Base-by-base conservation (phyloP, 768 basidiomycete species). In the Lyophyllum atratum region DNA sequence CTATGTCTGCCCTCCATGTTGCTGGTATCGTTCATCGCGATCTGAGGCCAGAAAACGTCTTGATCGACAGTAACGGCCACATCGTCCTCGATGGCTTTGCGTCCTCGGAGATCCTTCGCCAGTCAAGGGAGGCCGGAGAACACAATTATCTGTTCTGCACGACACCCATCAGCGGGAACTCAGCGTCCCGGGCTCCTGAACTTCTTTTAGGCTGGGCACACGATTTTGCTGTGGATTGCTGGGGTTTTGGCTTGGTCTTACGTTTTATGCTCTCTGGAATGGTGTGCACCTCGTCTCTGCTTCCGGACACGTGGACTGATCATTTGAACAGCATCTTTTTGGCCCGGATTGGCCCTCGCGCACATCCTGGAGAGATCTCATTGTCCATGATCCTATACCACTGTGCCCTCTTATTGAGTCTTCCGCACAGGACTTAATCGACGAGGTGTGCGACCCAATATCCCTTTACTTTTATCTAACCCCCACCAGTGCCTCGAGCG, bases 181-280 rank as follows among this genome's bases (percentile, higher is more conserved):
- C 56, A 51, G 45, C 63, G 40, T 82, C 79, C 61, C 73, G 70
- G 21, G 82, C 85, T 4, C 85, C 85, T 1, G 85, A 86, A 59
- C 57, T 82, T 0, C 56, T 84, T 12, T 69, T 86, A 9, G 80
- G 80, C 0, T 87, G 85, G 85, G 63, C 71, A 15, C 78, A 82
- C 51, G 80, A 83, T 59, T 70, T 64, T 22, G 70, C 76, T 14
- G 82, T 82, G 19, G 85, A 87, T 66, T 80, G 76, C 59, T 87
- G 85, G 85, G 78, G 79, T 0, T 84, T 86, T 58, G 85, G 85
- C 3, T 64, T 81, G 63, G 54, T 83, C 34, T 53, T 86, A 37
- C 79, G 77, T 57, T 82, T 76, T 59, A 76, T 86, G 76, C 66
- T 79, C 42, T 74, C 76, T 26, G 80, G 80, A 25, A 70, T 63